phyloP scores from a whole-genome alignment of 352 stramenopile species.

The Aphanomyces astaci region DNA sequence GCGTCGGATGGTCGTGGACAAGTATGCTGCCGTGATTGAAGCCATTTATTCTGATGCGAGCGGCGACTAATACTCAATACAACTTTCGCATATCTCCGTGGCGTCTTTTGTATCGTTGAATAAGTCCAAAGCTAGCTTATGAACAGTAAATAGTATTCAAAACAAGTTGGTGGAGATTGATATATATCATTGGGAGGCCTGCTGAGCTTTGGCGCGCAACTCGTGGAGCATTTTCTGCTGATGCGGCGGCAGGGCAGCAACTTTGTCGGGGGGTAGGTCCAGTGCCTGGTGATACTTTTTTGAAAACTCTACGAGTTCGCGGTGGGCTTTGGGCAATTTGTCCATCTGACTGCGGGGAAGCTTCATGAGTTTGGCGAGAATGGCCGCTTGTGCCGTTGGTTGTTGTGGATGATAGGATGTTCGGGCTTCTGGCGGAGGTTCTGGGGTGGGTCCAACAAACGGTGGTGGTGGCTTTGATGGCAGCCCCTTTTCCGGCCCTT shows the following conservation, averaged over 20 bases:
- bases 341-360: constrained; percentile 10
- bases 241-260: constrained; percentile 1
- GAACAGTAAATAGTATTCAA: too few species aligned
- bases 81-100: too few species aligned
- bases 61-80: neutral
- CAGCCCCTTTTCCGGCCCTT: neutral
- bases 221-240: constrained; percentile 8
- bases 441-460: neutral
- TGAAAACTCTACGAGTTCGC: constrained; percentile 16
- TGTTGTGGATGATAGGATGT: neutral
- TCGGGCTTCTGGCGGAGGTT: neutral
- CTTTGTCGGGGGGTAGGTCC: neutral
- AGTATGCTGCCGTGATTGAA: constrained; percentile 87
- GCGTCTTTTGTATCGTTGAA: too few species aligned
- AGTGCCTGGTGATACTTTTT: constrained; percentile 13
- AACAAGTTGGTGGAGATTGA: too few species aligned
- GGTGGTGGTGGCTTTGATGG: neutral
- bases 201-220: neutral
- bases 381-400: neutral
- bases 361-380: constrained; percentile 12
- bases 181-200: too few species aligned
- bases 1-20: constrained; percentile 86
- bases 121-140: too few species aligned
- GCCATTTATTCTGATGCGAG: constrained; percentile 56
- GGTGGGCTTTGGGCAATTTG: constrained; percentile 17